A percentile compares a stretch with the other conserved stretches of the same genome.
phyloP scores from a whole-genome alignment of 345 rosid genomes.

The Syzygium oleosum region DNA sequence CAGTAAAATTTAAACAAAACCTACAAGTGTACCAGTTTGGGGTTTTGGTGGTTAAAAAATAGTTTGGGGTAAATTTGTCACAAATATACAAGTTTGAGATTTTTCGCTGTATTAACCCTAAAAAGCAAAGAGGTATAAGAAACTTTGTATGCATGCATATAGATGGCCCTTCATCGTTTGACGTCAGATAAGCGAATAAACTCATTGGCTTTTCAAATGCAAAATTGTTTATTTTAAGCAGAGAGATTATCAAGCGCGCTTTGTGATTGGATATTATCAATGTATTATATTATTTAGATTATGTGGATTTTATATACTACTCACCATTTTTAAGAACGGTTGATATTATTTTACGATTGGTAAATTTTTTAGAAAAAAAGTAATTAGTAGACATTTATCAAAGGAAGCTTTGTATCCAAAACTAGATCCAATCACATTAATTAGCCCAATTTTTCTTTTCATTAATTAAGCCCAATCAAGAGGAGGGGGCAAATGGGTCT shows the following conservation, averaged over 20 bases:
- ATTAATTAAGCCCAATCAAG: background rate
- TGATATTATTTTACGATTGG: background rate
- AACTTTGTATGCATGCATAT: background rate
- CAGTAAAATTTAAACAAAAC: too few relatives aligned
- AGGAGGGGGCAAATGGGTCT: background rate
- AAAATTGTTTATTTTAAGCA: background rate
- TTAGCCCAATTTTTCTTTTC: background rate
- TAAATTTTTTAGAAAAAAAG: background rate
- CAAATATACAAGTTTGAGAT: too few relatives aligned
- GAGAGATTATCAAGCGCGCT: fast-evolving
- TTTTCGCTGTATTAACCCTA: too few relatives aligned
- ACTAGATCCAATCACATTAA: background rate
- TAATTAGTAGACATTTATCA: background rate
- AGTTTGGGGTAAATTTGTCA: too few relatives aligned
- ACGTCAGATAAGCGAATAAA: background rate
- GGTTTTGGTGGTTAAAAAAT: too few relatives aligned
- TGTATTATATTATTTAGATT: too few relatives aligned
- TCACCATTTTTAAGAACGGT: background rate
- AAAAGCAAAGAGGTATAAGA: too few relatives aligned
- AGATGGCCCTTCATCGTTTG: too few relatives aligned
- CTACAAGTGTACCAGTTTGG: too few relatives aligned
- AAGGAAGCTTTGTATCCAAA: background rate
- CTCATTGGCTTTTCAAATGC: fast-evolving
- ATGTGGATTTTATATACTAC: background rate
- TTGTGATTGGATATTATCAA: background rate